A percentile compares a stretch with the other conserved stretches of the same genome.
Evolutionary conservation across 2,329 filamentous ascomycete genomes (phyloP).

Genomic region (Aspergillus tanneri): DNA sequence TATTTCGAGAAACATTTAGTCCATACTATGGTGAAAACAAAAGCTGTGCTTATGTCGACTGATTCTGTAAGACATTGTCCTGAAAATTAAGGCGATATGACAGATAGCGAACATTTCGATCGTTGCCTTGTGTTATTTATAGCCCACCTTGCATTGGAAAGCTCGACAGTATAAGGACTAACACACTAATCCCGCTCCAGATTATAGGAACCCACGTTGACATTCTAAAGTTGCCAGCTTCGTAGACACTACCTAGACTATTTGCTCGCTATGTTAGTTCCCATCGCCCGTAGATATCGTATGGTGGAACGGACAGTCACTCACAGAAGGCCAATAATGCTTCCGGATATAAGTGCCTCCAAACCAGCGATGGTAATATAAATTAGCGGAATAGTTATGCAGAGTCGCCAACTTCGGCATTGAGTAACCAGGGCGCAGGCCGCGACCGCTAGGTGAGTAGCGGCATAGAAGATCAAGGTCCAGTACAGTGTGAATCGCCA

Average conservation of each 20-base stretch:
- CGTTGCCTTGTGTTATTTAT: conserved; percentile 43
- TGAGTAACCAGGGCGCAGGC: conserved; percentile 72
- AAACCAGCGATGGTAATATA: conserved; percentile 70
- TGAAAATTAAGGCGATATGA: too few relatives aligned
- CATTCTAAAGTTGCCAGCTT: conserved; percentile 81
- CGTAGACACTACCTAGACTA: conserved; percentile 77
- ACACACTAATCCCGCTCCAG: conserved; percentile 80
- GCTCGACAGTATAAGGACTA: conserved; percentile 79
- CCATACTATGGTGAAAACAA: neutral
- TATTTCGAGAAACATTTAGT: neutral
- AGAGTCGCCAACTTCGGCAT: conserved; percentile 46
- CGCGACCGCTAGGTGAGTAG: conserved; percentile 71
- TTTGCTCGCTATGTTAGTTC: conserved; percentile 10
- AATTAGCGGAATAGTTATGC: conserved; percentile 71
- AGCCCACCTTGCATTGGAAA: conserved; percentile 91
- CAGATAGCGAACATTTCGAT: neutral
- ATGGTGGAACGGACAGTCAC: conserved; percentile 35
- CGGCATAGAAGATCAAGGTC: conserved; percentile 76
- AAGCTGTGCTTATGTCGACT: neutral
- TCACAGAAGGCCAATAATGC: conserved; percentile 76
- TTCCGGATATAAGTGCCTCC: conserved; percentile 77
- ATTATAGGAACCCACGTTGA: conserved; percentile 91
- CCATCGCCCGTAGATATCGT: neutral
- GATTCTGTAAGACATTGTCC: too few relatives aligned
- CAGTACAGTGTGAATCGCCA: conserved; percentile 86